Percentiles rank a stretch among this genome's conserved stretches.
Evolutionary conservation across 805 yeast species (phyloP).

Genomic region (Starmerella scarabaei): DNA sequence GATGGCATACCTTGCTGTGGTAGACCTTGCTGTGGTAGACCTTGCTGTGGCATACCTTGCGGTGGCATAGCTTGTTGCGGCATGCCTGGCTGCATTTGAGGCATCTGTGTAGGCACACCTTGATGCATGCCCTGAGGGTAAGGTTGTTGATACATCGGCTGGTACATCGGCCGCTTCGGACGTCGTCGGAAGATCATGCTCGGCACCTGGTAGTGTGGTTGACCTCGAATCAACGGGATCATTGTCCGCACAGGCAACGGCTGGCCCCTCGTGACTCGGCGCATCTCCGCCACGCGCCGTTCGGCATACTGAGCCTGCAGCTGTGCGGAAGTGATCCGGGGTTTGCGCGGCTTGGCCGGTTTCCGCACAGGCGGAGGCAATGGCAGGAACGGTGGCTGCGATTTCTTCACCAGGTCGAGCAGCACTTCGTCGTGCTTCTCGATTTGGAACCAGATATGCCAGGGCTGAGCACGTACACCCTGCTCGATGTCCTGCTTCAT

Average conservation of each 20-base stretch:
- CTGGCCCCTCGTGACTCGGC: conserved; percentile 6
- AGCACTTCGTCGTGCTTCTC: conserved; percentile 25
- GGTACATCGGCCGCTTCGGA: neutral
- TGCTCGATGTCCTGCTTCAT: conserved; percentile 50
- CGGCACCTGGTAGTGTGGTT: conserved; percentile 7
- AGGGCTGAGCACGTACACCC: conserved; percentile 49
- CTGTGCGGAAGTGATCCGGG: conserved; percentile 7
- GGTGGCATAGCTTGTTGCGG: neutral
- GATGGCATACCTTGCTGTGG: too few species aligned
- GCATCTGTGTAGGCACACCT: neutral
- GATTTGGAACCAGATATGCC: conserved; percentile 71
- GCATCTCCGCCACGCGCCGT: neutral
- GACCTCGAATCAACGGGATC: neutral
- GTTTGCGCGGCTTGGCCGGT: conserved; percentile 14
- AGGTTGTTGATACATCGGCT: neutral
- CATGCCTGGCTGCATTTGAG: neutral
- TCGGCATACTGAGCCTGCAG: neutral
- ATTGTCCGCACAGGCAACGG: conserved; percentile 3
- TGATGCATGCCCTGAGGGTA: neutral
- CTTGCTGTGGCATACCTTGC: neutral
- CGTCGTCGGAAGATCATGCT: neutral
- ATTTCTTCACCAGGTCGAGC: conserved; percentile 20
- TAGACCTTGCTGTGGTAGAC: too few species aligned
- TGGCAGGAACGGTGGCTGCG: conserved; percentile 14
- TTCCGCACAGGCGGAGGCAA: conserved; percentile 13